Base-by-base conservation (phyloP, 2,329 filamentous ascomycete species). In the Orbilia brochopaga region DNA sequence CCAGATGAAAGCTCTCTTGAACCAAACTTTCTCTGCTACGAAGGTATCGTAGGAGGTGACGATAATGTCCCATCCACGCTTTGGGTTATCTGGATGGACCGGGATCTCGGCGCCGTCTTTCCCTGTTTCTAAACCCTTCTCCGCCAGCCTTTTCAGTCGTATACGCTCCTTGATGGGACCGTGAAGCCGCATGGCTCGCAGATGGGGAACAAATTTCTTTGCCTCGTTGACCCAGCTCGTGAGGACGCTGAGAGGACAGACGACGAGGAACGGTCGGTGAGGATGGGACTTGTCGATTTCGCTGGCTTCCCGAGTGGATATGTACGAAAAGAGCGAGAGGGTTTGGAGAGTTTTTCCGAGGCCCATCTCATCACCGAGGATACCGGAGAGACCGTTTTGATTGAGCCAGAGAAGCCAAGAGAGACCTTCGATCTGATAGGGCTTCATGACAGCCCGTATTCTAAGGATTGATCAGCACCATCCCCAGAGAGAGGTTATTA, bases 211-310 rank as follows among this genome's bases (percentile, higher is more conserved):
- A 92, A 99, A 99, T 53, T 86, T 88, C 73, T 88, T 83, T 77
- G 97, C 96, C 79, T 99, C 94, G 55, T 87, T 86, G 55, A 95
- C 85, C 94, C 94, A 99, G 78, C 97, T 99, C 77, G 96, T 93
- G 21, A 96, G 85, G 0, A 92, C 97, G 0, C 92, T 97, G 0
- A 91, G 90, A 3, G 94, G 94, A 1, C 97, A 94, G 35, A 99
- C 88, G 40, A 99, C 85, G 42, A 99, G 81, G 0, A 80, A 78
- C 96, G 87, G 82, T 81, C 91, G 77, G 90, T 91, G 82, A 77
- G 86, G 78, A 81, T 84, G 74, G 80, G 86, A 40, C 85, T 86
- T 77, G 91, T 87, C 17, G 82, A 85, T 74, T 81, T 83, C 42
- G 77, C 77, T 48, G 7, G 2, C 80, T 78, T 75, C 84, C 82